Conservation (phyloP, 2,329 filamentous ascomycete genomes). For the Penicillium sp. region DNA sequence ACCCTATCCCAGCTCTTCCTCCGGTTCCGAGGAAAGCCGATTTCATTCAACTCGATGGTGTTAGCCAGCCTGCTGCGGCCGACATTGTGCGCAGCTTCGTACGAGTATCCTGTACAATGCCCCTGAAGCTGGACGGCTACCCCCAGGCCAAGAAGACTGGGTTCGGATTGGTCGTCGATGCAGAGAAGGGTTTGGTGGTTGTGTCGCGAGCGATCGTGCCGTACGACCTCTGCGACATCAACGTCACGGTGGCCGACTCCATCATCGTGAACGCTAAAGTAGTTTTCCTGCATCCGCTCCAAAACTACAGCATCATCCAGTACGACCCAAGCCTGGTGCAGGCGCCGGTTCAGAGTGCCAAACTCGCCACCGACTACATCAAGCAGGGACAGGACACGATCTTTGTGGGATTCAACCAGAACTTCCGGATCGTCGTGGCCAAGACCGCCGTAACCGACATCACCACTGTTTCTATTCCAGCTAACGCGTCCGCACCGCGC, state of each 20-base stretch:
- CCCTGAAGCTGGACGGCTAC: slow-evolving; percentile 94
- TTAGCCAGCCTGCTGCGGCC: slow-evolving; percentile 79
- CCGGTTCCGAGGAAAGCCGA: slow-evolving; percentile 69
- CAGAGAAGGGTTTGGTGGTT: slow-evolving; percentile 89
- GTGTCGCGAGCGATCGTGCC: slow-evolving; percentile 91
- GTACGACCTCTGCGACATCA: slow-evolving; percentile 93
- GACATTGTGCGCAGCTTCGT: slow-evolving; percentile 93
- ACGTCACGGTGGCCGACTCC: slow-evolving; percentile 89
- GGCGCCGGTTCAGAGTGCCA: slow-evolving; percentile 82
- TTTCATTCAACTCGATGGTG: slow-evolving; percentile 85
- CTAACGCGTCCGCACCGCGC: slow-evolving; percentile 79
- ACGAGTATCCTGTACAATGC: slow-evolving; percentile 83
- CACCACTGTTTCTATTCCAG: slow-evolving; percentile 90
- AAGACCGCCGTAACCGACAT: slow-evolving; percentile 95
- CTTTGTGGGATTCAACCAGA: slow-evolving; percentile 95
- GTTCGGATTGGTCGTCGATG: slow-evolving; percentile 94
- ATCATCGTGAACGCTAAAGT: slow-evolving; percentile 91
- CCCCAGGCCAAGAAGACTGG: slow-evolving; percentile 89
- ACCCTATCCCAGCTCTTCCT: slow-evolving; percentile 65
- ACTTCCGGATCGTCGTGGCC: slow-evolving; percentile 82
- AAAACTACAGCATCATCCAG: slow-evolving; percentile 92
- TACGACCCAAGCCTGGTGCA: slow-evolving; percentile 92
- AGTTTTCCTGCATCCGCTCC: slow-evolving; percentile 87
- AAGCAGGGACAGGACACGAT: slow-evolving; percentile 90
- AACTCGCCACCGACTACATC: slow-evolving; percentile 68